A percentile compares a stretch with the other conserved stretches of the same genome.
Evolutionary conservation across 2,329 filamentous ascomycete genomes (phyloP).

Genomic region (Fusarium napiforme): DNA sequence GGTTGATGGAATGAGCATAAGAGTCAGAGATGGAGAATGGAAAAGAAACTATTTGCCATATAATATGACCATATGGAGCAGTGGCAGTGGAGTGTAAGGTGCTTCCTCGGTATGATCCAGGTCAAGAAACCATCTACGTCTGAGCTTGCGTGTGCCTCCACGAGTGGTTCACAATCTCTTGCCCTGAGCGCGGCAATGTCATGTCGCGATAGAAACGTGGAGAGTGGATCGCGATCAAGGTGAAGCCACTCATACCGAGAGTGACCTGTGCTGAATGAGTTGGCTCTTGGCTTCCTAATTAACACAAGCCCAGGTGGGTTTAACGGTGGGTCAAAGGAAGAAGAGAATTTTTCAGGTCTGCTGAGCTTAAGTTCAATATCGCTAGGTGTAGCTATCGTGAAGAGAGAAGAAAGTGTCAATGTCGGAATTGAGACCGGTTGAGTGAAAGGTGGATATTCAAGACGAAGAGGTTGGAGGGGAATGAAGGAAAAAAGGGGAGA

Average conservation of each 20-base stretch:
- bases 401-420: constrained; percentile 21
- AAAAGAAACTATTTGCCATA: constrained; percentile 16
- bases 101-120: constrained; percentile 29
- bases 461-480: constrained; percentile 34
- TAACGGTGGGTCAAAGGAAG: constrained; percentile 7
- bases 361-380: constrained; percentile 32
- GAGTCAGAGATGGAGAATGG: constrained; percentile 16
- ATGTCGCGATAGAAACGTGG: constrained; percentile 28
- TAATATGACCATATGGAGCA: constrained; percentile 23
- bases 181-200: constrained; percentile 2
- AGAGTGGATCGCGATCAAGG: constrained; percentile 18
- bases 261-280: constrained; percentile 9
- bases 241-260: constrained; percentile 33
- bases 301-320: constrained; percentile 29
- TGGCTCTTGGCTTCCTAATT: constrained; percentile 39
- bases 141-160: constrained; percentile 17
- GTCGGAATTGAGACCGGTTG: constrained; percentile 26
- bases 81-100: constrained; percentile 29
- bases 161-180: constrained; percentile 6
- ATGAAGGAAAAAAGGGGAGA: constrained; percentile 9
- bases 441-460: constrained; percentile 28
- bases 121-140: constrained; percentile 7
- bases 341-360: constrained; percentile 40
- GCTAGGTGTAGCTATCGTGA: constrained; percentile 15
- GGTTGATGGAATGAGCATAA: neutral